Conservation (phyloP, 1,284 basidiomycete genomes). For the Ustilago nuda region DNA sequence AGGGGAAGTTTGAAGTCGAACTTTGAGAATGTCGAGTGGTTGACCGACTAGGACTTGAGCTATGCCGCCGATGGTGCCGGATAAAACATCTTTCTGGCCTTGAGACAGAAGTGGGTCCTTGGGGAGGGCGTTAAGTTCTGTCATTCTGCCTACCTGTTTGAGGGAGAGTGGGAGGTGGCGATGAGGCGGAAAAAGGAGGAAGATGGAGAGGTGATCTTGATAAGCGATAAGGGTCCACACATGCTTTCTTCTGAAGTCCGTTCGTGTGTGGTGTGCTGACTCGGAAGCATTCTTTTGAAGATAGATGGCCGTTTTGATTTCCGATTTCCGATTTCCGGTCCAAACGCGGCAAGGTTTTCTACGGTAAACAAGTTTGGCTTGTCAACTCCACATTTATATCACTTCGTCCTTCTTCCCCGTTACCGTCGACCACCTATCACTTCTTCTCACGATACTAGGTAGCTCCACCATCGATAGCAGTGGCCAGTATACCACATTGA, state of each 20-base stretch:
- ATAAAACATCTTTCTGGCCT: constrained; percentile 53
- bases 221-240: constrained; percentile 7
- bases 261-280: not conserved
- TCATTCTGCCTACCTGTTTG: constrained; percentile 8
- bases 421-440: not conserved
- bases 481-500: no score
- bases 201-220: not conserved
- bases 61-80: constrained; percentile 79
- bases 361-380: not conserved
- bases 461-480: no score
- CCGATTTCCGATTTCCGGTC: not conserved
- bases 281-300: not conserved
- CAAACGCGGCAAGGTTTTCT: not conserved
- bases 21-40: constrained; percentile 96
- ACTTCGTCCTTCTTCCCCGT: not conserved
- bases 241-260: not conserved
- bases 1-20: constrained; percentile 93
- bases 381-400: not conserved
- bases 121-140: constrained; percentile 39
- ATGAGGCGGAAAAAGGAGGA: not conserved
- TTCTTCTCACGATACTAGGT: not conserved
- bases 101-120: constrained; percentile 45
- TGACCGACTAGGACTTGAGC: constrained; percentile 93
- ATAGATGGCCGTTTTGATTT: not conserved
- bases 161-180: not conserved